Percentiles rank a stretch among this genome's conserved stretches.
These are phyloP conservation scores for Claviceps arundinis DNA, from an alignment of 2,329 filamentous ascomycete species.

Conservation along the genomic window DNA sequence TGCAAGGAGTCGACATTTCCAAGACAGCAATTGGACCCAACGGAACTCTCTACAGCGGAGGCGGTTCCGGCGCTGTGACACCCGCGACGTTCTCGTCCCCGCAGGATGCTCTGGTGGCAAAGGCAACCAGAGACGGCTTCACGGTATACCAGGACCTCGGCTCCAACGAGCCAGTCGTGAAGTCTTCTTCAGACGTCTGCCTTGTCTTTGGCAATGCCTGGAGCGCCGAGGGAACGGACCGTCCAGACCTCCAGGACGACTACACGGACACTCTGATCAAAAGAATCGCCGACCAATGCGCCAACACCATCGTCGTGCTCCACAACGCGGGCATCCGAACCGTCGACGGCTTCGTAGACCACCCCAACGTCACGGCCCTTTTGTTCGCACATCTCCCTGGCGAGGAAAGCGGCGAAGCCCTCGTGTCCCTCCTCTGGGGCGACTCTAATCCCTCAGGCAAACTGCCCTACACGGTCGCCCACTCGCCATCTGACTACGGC, in stretches of 20 bases:
- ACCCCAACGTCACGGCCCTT: slow-evolving; percentile 50
- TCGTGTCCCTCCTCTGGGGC: slow-evolving; percentile 45
- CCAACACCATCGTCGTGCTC: slow-evolving; percentile 49
- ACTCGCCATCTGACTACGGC: slow-evolving; percentile 42
- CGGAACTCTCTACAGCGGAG: slow-evolving; percentile 25
- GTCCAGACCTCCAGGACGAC: slow-evolving; percentile 49
- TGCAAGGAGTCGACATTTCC: not conserved
- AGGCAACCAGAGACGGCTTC: slow-evolving; percentile 40
- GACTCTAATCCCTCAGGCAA: slow-evolving; percentile 42
- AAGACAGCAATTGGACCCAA: slow-evolving; percentile 25
- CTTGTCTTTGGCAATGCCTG: slow-evolving; percentile 54
- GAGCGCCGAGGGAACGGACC: slow-evolving; percentile 57
- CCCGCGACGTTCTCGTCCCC: slow-evolving; percentile 36
- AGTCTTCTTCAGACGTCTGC: slow-evolving; percentile 46
- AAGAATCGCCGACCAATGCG: slow-evolving; percentile 43
- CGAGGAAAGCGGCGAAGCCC: slow-evolving; percentile 44
- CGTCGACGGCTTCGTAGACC: slow-evolving; percentile 47
- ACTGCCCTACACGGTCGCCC: slow-evolving; percentile 49
- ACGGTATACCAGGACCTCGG: slow-evolving; percentile 46
- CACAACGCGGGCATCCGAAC: slow-evolving; percentile 44
- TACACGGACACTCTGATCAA: slow-evolving; percentile 44
- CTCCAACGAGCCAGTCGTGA: slow-evolving; percentile 32
- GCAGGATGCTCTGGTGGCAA: slow-evolving; percentile 38
- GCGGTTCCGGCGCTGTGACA: slow-evolving; percentile 34
- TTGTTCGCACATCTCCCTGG: slow-evolving; percentile 52